Percentiles rank a stretch among this genome's conserved stretches.
phyloP scores from a whole-genome alignment of 495 filamentous ascomycete species.

The Oidiodendron maius region DNA sequence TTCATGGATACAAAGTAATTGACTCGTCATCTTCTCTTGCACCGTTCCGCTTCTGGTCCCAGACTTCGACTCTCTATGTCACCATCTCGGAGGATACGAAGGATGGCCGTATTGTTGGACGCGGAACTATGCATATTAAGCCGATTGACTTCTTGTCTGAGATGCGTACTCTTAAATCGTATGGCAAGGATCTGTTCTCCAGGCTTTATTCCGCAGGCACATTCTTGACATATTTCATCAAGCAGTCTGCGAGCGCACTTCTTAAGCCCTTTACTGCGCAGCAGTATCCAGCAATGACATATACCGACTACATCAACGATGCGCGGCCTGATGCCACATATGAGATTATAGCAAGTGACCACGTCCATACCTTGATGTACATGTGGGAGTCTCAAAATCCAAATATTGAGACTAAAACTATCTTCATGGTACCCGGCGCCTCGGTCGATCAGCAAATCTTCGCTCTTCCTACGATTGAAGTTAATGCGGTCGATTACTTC shows the following conservation, averaged over 20 bases:
- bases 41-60: conserved; percentile 48
- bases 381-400: conserved; percentile 44
- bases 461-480: conserved; percentile 57
- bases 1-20: conserved; percentile 59
- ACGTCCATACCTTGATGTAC: conserved; percentile 45
- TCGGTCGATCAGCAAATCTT: conserved; percentile 59
- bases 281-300: conserved; percentile 43
- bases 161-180: conserved; percentile 47
- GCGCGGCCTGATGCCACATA: conserved; percentile 31
- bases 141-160: conserved; percentile 50
- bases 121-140: conserved; percentile 54
- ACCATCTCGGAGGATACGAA: conserved; percentile 35
- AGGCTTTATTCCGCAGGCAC: conserved; percentile 36
- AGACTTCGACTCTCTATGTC: conserved; percentile 58
- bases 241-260: conserved; percentile 47
- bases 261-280: conserved; percentile 48
- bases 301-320: conserved; percentile 41
- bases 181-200: conserved; percentile 36
- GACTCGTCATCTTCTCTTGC: conserved; percentile 52
- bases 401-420: conserved; percentile 31
- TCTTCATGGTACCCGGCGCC: conserved; percentile 58
- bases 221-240: conserved; percentile 52
- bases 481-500: conserved; percentile 62
- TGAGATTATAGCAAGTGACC: conserved; percentile 42
- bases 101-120: conserved; percentile 36